Percentiles rank a stretch among this genome's conserved stretches.
Evolutionary conservation across 805 yeast genomes (phyloP).

Genomic region (Priceomyces melissophilus): DNA sequence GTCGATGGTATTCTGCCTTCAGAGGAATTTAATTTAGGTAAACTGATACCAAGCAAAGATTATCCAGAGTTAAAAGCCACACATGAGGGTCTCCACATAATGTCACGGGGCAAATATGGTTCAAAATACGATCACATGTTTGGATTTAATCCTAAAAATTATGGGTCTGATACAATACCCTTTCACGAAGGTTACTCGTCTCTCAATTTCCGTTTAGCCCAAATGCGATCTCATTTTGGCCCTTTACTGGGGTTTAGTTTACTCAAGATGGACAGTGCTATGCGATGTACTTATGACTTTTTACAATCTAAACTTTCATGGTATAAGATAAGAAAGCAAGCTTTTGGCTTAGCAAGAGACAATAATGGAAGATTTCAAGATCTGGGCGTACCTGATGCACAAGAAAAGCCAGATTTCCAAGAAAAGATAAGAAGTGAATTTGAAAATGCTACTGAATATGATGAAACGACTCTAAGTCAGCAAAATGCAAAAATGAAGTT

Average conservation of each 20-base stretch:
- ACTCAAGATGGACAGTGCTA: conserved; percentile 23
- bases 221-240: conserved; percentile 25
- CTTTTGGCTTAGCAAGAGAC: background rate
- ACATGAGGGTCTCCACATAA: background rate
- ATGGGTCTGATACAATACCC: conserved; percentile 13
- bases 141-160: conserved; percentile 15
- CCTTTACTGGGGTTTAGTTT: conserved; percentile 31
- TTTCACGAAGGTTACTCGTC: conserved; percentile 22
- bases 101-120: background rate
- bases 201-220: conserved; percentile 18
- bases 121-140: background rate
- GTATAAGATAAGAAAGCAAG: background rate
- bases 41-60: background rate
- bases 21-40: background rate
- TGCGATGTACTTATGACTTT: conserved; percentile 1
- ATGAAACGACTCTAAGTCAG: background rate
- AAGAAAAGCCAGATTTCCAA: background rate
- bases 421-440: conserved; percentile 2
- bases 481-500: conserved; percentile 5
- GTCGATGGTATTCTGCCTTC: background rate
- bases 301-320: background rate
- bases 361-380: background rate
- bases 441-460: background rate
- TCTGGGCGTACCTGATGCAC: background rate
- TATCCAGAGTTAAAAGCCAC: background rate